These are phyloP conservation scores for Grosmannia huntii DNA, from an alignment of 2,329 filamentous ascomycete species.

Conservation along the genomic window DNA sequence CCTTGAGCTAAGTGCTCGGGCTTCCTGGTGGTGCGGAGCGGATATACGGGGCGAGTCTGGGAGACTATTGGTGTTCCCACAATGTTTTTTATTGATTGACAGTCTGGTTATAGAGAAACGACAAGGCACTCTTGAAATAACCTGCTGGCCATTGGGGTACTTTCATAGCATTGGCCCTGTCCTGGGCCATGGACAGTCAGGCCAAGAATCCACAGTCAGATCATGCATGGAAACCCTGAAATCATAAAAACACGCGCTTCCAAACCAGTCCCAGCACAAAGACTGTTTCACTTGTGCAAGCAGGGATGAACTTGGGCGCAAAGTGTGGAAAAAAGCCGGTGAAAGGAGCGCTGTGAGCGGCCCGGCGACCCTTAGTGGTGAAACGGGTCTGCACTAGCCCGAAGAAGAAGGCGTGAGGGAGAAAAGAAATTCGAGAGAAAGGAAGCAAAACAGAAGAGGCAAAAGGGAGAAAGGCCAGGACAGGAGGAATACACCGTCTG, in stretches of 20 bases:
- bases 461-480: neutral
- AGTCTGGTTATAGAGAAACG: neutral
- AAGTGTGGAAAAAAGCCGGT: neutral
- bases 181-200: neutral
- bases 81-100: neutral
- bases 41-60: neutral
- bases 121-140: neutral
- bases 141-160: neutral
- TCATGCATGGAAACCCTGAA: neutral
- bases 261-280: neutral
- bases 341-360: neutral
- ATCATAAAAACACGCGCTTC: neutral
- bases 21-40: neutral
- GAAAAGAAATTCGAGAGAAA: neutral
- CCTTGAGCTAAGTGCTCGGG: neutral
- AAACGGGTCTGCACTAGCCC: neutral
- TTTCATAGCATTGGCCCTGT: neutral
- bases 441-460: neutral
- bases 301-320: neutral
- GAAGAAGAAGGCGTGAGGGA: neutral
- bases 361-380: neutral
- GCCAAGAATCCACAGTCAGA: neutral
- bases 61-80: neutral
- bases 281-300: neutral
- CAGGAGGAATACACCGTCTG: neutral